Percentiles rank a stretch among this genome's conserved stretches.
These are phyloP conservation scores for Chlamydomonas urium DNA, from an alignment of 139 green algal species.

Conservation along the genomic window DNA sequence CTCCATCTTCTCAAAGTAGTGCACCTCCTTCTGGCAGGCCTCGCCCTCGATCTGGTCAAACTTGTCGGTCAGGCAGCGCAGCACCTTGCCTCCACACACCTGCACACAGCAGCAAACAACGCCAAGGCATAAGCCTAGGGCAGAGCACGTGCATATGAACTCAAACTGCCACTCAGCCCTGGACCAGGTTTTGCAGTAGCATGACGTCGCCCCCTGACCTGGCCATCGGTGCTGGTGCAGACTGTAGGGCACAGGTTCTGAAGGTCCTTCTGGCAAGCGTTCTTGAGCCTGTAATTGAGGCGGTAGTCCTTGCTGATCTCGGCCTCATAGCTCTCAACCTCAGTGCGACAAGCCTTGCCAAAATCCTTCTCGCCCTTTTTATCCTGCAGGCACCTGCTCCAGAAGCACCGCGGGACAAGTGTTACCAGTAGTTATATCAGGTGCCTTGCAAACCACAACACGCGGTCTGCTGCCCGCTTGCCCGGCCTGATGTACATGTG, in stretches of 20 bases:
- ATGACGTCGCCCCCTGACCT: too few relatives aligned
- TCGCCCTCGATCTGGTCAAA: conserved; percentile 61
- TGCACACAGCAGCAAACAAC: conserved; percentile 3
- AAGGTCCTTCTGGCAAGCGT: conserved; percentile 68
- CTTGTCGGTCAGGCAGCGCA: conserved; percentile 79
- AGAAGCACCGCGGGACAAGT: background rate
- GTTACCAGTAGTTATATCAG: too few relatives aligned
- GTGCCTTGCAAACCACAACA: background rate
- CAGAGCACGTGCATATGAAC: background rate
- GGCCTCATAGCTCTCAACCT: conserved; percentile 52
- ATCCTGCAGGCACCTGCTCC: conserved; percentile 40
- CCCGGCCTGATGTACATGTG: too few relatives aligned
- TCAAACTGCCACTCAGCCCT: background rate
- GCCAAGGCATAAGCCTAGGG: background rate
- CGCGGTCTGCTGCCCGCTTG: too few relatives aligned
- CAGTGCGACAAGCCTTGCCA: conserved; percentile 59
- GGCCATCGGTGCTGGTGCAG: conserved; percentile 47
- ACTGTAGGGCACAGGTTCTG: conserved; percentile 47
- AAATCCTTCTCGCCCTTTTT: conserved; percentile 62
- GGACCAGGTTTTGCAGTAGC: too few relatives aligned
- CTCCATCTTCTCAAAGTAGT: conserved; percentile 83
- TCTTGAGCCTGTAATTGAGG: conserved; percentile 76
- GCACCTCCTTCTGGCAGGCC: conserved; percentile 75
- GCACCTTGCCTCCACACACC: conserved; percentile 43
- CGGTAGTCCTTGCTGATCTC: conserved; percentile 69